These are phyloP conservation scores for Xylaria sp. DNA, from an alignment of 2,329 filamentous ascomycete genomes.

Conservation along the genomic window DNA sequence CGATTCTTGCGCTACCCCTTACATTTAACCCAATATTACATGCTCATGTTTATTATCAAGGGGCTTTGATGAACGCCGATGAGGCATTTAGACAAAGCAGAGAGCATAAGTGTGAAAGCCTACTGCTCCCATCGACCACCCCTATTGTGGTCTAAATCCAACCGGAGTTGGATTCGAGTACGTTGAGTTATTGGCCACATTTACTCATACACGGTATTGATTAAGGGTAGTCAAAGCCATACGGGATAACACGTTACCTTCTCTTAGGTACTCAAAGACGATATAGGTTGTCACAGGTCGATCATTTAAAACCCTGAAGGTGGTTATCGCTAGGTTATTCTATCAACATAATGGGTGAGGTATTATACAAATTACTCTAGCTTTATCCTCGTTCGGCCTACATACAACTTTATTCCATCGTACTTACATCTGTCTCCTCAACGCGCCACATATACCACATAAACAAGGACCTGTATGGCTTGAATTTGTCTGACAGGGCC, in stretches of 20 bases:
- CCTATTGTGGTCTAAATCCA: not conserved
- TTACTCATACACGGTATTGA: not conserved
- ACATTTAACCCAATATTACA: not conserved
- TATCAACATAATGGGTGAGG: not conserved
- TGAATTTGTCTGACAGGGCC: slow-evolving; percentile 80
- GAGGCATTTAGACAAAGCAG: not conserved
- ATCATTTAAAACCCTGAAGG: not conserved
- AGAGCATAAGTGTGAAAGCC: not conserved
- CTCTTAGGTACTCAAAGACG: not conserved
- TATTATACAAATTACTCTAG: slow-evolving; percentile 6
- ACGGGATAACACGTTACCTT: not conserved
- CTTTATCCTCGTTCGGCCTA: not conserved
- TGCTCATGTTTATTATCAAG: not conserved
- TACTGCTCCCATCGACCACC: not conserved
- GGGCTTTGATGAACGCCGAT: not conserved
- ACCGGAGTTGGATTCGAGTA: not conserved
- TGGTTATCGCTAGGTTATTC: not conserved
- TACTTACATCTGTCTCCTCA: slow-evolving; percentile 78
- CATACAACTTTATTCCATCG: slow-evolving; percentile 57
- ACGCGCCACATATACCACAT: slow-evolving; percentile 99
- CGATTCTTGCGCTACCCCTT: too few relatives aligned
- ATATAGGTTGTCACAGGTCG: not conserved
- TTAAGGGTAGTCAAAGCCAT: not conserved
- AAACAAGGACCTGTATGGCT: slow-evolving; percentile 88
- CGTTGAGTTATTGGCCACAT: not conserved